Evolutionary conservation across 306 rosid genomes (phyloP).

Genomic region (Cucurbita moschata): DNA sequence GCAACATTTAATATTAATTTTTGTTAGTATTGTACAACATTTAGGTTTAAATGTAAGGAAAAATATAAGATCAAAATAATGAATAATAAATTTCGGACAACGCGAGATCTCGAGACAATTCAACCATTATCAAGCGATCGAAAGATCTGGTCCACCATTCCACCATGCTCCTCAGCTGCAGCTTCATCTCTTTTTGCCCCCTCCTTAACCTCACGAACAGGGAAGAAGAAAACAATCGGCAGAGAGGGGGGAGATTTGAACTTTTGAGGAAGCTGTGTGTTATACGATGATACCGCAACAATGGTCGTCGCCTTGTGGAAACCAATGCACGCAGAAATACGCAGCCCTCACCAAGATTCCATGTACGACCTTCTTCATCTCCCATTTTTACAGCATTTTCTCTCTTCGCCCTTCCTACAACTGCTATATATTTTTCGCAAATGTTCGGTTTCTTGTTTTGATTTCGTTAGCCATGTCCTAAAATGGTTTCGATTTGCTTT

Average conservation of each 20-base stretch:
- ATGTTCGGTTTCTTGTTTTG: not conserved
- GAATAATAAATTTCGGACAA: not conserved
- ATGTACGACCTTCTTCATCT: constrained; percentile 17
- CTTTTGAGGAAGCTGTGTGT: not conserved
- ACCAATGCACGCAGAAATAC: constrained; percentile 63
- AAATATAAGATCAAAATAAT: not conserved
- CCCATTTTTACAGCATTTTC: not conserved
- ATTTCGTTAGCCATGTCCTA: not conserved
- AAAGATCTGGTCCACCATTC: not conserved
- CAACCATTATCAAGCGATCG: not conserved
- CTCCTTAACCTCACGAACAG: not conserved
- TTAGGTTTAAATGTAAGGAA: no score
- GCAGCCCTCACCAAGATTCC: constrained; percentile 67
- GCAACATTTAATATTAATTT: no score
- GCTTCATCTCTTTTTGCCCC: not conserved
- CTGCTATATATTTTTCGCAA: not conserved
- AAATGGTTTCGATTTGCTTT: not conserved
- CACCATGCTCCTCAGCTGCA: not conserved
- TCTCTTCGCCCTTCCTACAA: not conserved
- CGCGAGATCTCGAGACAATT: not conserved
- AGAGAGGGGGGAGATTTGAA: not conserved
- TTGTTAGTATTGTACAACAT: no score
- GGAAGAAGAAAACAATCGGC: not conserved
- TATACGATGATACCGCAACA: constrained; percentile 52
- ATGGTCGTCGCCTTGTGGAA: constrained; percentile 68